Conservation (phyloP, 2,329 filamentous ascomycete genomes). For the Fulvia fulva region DNA sequence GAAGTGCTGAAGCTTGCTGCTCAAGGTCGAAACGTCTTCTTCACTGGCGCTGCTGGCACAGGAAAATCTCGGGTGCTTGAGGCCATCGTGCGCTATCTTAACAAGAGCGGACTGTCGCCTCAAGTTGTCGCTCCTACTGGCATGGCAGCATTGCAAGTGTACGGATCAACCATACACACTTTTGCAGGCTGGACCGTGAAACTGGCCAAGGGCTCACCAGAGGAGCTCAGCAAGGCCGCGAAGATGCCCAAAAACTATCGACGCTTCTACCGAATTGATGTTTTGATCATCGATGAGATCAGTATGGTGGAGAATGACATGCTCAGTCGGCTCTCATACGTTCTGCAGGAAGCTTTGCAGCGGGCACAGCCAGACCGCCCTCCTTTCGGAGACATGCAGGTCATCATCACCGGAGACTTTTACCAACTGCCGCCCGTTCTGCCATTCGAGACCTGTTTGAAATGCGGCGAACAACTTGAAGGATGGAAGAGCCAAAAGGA, state of each 20-base stretch:
- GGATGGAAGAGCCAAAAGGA: slow-evolving; percentile 29
- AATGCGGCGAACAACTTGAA: slow-evolving; percentile 38
- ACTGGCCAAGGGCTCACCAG: slow-evolving; percentile 41
- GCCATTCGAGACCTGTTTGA: slow-evolving; percentile 52
- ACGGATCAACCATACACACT: slow-evolving; percentile 5
- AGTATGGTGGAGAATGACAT: slow-evolving; percentile 59
- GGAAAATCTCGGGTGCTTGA: slow-evolving; percentile 56
- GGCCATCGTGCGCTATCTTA: slow-evolving; percentile 42
- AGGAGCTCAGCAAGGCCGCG: slow-evolving; percentile 26
- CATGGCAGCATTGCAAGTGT: slow-evolving; percentile 8
- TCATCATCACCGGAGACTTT: slow-evolving; percentile 49
- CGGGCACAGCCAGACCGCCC: neutral
- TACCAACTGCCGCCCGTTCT: slow-evolving; percentile 58
- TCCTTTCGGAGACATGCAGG: slow-evolving; percentile 48
- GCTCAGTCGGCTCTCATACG: slow-evolving; percentile 49
- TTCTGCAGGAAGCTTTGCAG: slow-evolving; percentile 41
- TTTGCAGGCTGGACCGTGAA: slow-evolving; percentile 56
- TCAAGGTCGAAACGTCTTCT: slow-evolving; percentile 58
- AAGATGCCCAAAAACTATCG: slow-evolving; percentile 34
- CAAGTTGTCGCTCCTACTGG: slow-evolving; percentile 5
- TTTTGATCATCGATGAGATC: slow-evolving; percentile 64
- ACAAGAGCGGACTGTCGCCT: neutral
- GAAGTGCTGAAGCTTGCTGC: slow-evolving; percentile 7
- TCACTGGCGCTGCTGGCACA: slow-evolving; percentile 59
- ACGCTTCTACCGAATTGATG: slow-evolving; percentile 46